Percentiles rank a stretch among this genome's conserved stretches.
phyloP scores from a whole-genome alignment of 305 asterid species.

The Fraxinus sp. region DNA sequence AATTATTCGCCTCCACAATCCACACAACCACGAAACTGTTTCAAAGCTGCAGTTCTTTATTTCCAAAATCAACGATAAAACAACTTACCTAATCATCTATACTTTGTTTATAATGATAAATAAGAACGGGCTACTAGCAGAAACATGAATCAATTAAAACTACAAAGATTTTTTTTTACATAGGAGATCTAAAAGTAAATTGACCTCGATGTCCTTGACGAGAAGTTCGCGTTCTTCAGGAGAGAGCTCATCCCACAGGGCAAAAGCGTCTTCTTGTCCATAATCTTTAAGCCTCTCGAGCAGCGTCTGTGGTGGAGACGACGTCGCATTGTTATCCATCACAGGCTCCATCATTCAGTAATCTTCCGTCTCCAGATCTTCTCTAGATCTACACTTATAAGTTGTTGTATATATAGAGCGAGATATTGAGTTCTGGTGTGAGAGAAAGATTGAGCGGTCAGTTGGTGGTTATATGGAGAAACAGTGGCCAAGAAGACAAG shows the following conservation, averaged over 20 bases:
- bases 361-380: conserved; percentile 40
- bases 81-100: neutral
- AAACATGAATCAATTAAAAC: neutral
- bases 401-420: conserved; percentile 4
- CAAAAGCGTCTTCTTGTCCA: conserved; percentile 89
- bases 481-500: conserved; percentile 34
- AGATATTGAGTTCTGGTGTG: neutral
- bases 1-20: neutral
- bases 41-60: neutral
- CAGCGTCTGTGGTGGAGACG: conserved; percentile 64
- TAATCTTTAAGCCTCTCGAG: conserved; percentile 96
- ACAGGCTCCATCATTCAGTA: conserved; percentile 42
- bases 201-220: conserved; percentile 83
- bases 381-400: conserved; percentile 27
- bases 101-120: neutral
- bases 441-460: conserved; percentile 12
- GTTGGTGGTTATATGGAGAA: conserved; percentile 47
- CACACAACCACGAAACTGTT: neutral
- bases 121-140: neutral
- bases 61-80: neutral
- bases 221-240: conserved; percentile 65
- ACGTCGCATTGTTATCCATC: conserved; percentile 33
- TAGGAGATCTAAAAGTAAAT: conserved; percentile 7
- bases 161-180: neutral
- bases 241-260: conserved; percentile 90